Evolutionary conservation across 805 yeast genomes (phyloP), one percentile per base, ranked within the genome.

Genomic region (Nakazawaea populi): DNA sequence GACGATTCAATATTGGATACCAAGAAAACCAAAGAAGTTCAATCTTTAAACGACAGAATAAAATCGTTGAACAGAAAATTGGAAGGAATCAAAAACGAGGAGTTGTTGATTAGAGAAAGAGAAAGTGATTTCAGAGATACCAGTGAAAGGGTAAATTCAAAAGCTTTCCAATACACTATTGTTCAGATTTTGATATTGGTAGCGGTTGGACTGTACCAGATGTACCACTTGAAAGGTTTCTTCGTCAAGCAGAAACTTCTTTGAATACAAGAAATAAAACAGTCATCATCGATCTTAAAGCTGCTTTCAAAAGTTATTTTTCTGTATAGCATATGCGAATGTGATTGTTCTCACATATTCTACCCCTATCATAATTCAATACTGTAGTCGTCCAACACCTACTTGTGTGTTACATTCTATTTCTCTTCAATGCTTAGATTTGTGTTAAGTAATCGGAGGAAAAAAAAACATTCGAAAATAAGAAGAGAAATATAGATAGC

Each of bases 181-280:
- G 62, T 87, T 44, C 96, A 90, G 70, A 63, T 87, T 44, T 29
- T 80, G 27, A 89, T 86, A 1, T 74, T 90, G 58, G 74, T 78
- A 8, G 78, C 73, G 12, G 82, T 91, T 7, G 87, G 96, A 59
- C 75, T 74, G 40, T 80, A 87, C 76, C 96, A 90, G 70, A 69
- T 90, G 65, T 75, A 76, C 49, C 90, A 87, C 61, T 76, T 90
- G 69, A 86, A 86, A 69, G 69, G 82, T 41, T 89, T 89, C 78
- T 89, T 89, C 64, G 84, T 88, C 54, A 89, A 89, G 70, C 96
- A 89, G 64, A 90, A 90, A 71, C 80, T 89, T 53, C 83, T 89
- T 18, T 88, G 72, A 42, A 27, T 37, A 38, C 10, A 30, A 37
- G 24, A 18, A 18, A 18, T 18, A 18, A 18, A 18, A 18, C 24